Evolutionary conservation across 139 green algal genomes (phyloP).

Genomic region (Dunaliella primolecta): DNA sequence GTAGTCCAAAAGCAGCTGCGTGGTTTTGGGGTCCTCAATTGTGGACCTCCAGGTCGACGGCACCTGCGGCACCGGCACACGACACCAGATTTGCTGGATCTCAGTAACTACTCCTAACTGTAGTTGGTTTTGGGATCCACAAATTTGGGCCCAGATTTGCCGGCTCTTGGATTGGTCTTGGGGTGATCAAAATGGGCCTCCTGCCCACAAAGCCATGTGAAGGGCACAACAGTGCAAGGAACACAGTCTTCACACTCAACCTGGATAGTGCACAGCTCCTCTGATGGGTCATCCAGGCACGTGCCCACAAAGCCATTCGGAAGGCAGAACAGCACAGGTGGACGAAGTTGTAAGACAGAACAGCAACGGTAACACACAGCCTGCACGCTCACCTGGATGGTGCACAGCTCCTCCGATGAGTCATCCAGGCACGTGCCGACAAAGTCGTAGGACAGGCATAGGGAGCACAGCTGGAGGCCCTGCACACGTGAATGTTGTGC

Average conservation of each 20-base stretch:
- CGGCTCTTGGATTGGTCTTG: no score
- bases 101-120: no score
- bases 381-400: slow-evolving; percentile 84
- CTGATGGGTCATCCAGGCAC: slow-evolving; percentile 87
- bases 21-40: slow-evolving; percentile 82
- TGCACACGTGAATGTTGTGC: slow-evolving; percentile 26
- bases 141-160: no score
- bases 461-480: slow-evolving; percentile 74
- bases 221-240: no score
- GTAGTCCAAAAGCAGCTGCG: slow-evolving; percentile 90
- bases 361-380: no score
- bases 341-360: not conserved
- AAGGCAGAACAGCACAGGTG: no score
- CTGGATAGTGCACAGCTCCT: slow-evolving; percentile 97
- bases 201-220: no score
- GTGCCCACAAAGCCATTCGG: no score
- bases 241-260: no score
- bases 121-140: no score
- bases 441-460: slow-evolving; percentile 97
- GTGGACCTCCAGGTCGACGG: slow-evolving; percentile 74
- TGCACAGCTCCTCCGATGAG: slow-evolving; percentile 89
- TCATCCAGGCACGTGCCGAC: slow-evolving; percentile 96
- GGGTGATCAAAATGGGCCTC: no score
- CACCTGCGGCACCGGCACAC: slow-evolving; percentile 61
- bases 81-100: no score